A percentile compares a stretch with the other conserved stretches of the same genome.
These are phyloP conservation scores for Rhodofomes roseus DNA, from an alignment of 1,284 basidiomycete species.

Conservation along the genomic window DNA sequence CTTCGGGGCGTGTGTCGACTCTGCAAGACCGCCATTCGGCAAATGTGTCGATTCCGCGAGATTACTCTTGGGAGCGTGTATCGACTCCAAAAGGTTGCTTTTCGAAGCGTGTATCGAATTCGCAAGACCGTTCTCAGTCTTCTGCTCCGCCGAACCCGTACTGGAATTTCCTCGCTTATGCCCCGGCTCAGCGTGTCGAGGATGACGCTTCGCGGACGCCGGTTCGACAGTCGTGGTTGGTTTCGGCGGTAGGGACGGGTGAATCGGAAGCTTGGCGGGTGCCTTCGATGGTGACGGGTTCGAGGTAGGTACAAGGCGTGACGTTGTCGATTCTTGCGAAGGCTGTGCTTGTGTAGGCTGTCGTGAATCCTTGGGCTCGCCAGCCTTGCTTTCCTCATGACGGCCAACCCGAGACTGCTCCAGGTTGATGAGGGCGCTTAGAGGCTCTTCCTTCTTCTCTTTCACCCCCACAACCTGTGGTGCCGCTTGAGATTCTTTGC, in stretches of 20 bases:
- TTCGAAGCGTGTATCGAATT: background rate
- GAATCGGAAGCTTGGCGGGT: constrained; percentile 24
- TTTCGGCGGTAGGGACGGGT: constrained; percentile 49
- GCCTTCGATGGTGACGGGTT: constrained; percentile 12
- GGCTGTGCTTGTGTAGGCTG: background rate
- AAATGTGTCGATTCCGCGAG: constrained; percentile 7
- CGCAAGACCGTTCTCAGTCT: background rate
- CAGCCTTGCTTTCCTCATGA: background rate
- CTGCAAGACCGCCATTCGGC: background rate
- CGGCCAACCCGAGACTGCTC: background rate
- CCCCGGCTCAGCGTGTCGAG: background rate
- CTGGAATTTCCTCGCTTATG: background rate
- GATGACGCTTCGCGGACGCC: constrained; percentile 8
- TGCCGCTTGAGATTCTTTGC: background rate
- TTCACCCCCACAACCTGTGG: background rate
- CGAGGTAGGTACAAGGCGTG: background rate
- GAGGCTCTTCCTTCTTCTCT: background rate
- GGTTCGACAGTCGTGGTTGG: constrained; percentile 24
- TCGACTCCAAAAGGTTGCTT: background rate
- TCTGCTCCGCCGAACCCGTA: background rate
- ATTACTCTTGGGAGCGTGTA: background rate
- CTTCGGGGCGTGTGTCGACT: constrained; percentile 22
- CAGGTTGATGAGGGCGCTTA: background rate
- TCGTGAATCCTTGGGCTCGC: background rate
- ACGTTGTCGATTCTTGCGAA: background rate